Percentiles rank a stretch among this genome's conserved stretches.
These are phyloP conservation scores for Umbelopsis sp. DNA, from an alignment of 192 early-diverging fungal species.

Conservation along the genomic window DNA sequence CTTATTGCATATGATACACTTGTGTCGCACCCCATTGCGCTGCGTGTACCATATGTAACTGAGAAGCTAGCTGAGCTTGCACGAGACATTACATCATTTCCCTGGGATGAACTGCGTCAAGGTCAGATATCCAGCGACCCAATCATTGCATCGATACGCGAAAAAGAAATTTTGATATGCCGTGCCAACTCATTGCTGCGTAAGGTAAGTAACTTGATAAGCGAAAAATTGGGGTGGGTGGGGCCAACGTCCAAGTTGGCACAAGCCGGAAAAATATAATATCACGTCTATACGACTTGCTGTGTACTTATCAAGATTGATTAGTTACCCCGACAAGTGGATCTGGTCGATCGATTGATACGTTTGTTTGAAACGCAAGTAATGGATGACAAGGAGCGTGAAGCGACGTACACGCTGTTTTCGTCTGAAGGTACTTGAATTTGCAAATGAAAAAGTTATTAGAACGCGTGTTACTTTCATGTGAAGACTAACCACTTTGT, in stretches of 20 bases:
- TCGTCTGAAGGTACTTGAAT: constrained; percentile 48
- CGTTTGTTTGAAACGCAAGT: constrained; percentile 41
- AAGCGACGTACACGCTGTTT: constrained; percentile 59
- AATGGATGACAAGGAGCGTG: constrained; percentile 55
- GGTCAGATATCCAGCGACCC: constrained; percentile 37
- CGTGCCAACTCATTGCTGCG: constrained; percentile 56
- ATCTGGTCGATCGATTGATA: constrained; percentile 58
- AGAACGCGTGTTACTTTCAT: neutral
- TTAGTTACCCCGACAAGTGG: constrained; percentile 64
- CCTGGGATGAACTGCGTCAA: constrained; percentile 52
- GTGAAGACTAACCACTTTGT: neutral
- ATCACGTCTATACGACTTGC: neutral
- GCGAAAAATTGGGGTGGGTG: too few species aligned
- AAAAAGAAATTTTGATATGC: constrained; percentile 51
- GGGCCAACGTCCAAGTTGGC: too few species aligned
- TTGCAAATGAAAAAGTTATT: neutral
- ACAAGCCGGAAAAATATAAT: neutral
- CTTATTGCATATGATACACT: constrained; percentile 79
- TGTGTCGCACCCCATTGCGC: constrained; percentile 56
- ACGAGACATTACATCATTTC: constrained; percentile 37
- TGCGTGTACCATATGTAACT: constrained; percentile 47
- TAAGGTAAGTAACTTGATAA: constrained; percentile 43
- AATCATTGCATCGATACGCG: constrained; percentile 40
- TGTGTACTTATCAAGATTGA: neutral
- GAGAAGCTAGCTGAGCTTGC: constrained; percentile 39